Conservation (phyloP, 1,284 basidiomycete species). For the Gomphus bonarii region DNA sequence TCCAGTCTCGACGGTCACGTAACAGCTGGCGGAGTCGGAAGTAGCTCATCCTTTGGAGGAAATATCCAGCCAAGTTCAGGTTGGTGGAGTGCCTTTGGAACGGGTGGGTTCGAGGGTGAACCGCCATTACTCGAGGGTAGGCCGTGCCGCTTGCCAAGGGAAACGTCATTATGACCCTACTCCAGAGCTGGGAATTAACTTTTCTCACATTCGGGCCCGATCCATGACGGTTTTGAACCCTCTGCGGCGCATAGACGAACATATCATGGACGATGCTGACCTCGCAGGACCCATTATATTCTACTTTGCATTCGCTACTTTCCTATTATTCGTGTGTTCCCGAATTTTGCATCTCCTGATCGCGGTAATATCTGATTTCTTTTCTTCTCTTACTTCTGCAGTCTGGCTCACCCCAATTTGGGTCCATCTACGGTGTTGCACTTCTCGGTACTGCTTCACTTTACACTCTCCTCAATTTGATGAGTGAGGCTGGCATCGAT, state of each 20-base stretch:
- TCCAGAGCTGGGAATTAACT: conserved; percentile 94
- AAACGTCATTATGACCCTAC: background rate
- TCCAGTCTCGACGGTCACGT: conserved; percentile 52
- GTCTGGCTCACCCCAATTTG: conserved; percentile 98
- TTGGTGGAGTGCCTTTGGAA: conserved; percentile 95
- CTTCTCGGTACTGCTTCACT: conserved; percentile 91
- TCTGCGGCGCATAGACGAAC: conserved; percentile 76
- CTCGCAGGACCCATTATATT: conserved; percentile 94
- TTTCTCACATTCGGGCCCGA: conserved; percentile 90
- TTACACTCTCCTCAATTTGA: conserved; percentile 93
- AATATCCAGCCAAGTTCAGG: conserved; percentile 61
- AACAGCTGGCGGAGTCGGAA: conserved; percentile 24
- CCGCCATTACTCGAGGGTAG: conserved; percentile 86
- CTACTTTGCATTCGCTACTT: conserved; percentile 88
- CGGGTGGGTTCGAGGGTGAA: conserved; percentile 91
- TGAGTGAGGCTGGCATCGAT: conserved; percentile 94
- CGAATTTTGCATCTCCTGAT: background rate
- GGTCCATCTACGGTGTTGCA: conserved; percentile 97
- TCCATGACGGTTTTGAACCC: conserved; percentile 95
- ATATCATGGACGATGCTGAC: conserved; percentile 99
- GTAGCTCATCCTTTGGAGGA: conserved; percentile 47
- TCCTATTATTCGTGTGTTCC: conserved; percentile 74
- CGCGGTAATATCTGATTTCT: background rate
- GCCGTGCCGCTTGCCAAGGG: conserved; percentile 13
- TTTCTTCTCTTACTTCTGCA: conserved; percentile 22